These are phyloP conservation scores for Tricholoma hemisulphureum DNA, from an alignment of 768 basidiomycete species.

Conservation along the genomic window DNA sequence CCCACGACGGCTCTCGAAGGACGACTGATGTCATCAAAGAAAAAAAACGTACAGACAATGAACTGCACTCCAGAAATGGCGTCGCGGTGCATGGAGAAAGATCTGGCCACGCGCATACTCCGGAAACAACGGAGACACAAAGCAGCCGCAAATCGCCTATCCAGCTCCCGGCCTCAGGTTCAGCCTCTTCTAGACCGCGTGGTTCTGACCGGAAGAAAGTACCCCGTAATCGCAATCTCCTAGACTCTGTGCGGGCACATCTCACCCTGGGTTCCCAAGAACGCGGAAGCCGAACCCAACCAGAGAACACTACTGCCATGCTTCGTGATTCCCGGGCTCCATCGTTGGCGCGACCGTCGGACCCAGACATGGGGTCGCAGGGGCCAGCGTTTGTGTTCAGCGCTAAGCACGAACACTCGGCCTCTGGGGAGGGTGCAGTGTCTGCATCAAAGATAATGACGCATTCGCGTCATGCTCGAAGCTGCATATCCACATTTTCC, in stretches of 20 bases:
- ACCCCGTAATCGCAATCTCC: conserved; percentile 37
- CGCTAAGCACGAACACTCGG: not conserved
- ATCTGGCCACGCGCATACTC: not conserved
- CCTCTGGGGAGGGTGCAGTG: not conserved
- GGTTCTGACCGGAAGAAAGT: conserved; percentile 4
- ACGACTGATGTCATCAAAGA: not conserved
- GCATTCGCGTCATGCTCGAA: conserved; percentile 22
- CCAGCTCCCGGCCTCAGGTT: not conserved
- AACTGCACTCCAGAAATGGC: not conserved
- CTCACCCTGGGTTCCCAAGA: conserved; percentile 25
- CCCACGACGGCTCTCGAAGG: not conserved
- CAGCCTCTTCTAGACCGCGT: not conserved
- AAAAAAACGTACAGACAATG: conserved; percentile 8
- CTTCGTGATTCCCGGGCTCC: not conserved
- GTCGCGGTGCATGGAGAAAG: not conserved
- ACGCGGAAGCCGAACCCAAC: not conserved
- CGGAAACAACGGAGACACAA: conserved; percentile 6
- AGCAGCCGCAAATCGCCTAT: not conserved
- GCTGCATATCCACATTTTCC: not conserved
- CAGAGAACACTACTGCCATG: conserved; percentile 1
- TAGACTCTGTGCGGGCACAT: conserved; percentile 49
- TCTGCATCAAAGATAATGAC: conserved; percentile 28
- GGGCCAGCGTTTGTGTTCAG: not conserved
- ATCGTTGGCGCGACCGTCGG: conserved; percentile 28
- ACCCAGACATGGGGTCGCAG: not conserved